These are phyloP conservation scores for Fusarium pilosicola DNA, from an alignment of 2,329 filamentous ascomycete species.

Conservation along the genomic window DNA sequence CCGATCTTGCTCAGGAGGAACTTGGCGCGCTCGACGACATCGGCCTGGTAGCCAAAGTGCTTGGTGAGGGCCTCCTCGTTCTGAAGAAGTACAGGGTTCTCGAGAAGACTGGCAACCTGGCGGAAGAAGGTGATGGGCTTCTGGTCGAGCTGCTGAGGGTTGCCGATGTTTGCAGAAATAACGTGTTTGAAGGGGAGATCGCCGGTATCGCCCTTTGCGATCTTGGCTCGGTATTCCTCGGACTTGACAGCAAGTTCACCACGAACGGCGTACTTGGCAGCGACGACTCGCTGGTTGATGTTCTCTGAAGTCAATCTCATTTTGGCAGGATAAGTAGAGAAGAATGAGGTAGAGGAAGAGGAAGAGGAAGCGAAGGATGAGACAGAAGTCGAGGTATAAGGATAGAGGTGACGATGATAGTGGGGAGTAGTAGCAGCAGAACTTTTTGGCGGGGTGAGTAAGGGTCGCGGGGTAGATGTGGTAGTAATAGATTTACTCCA, in stretches of 20 bases:
- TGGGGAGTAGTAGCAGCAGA: constrained; percentile 9
- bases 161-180: constrained; percentile 98
- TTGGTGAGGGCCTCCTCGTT: constrained; percentile 82
- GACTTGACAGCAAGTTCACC: constrained; percentile 95
- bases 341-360: constrained; percentile 40
- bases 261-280: constrained; percentile 94
- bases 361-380: constrained; percentile 8
- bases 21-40: constrained; percentile 86
- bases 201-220: constrained; percentile 65
- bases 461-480: constrained; percentile 44
- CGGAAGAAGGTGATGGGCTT: constrained; percentile 99
- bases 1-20: constrained; percentile 84
- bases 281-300: constrained; percentile 90
- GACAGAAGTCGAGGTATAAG: not conserved
- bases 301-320: constrained; percentile 77
- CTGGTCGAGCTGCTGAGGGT: constrained; percentile 98
- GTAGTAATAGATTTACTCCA: constrained; percentile 37
- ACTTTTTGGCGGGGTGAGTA: constrained; percentile 43
- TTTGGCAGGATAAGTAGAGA: constrained; percentile 44
- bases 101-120: constrained; percentile 90
- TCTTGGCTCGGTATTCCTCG: constrained; percentile 84
- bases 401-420: constrained; percentile 33
- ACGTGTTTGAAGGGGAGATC: constrained; percentile 86
- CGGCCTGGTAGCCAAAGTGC: constrained; percentile 84
- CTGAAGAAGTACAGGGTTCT: constrained; percentile 87